Percentiles rank a stretch among this genome's conserved stretches.
Evolutionary conservation across 768 basidiomycete species (phyloP).

Genomic region (Phylloporus sp.): DNA sequence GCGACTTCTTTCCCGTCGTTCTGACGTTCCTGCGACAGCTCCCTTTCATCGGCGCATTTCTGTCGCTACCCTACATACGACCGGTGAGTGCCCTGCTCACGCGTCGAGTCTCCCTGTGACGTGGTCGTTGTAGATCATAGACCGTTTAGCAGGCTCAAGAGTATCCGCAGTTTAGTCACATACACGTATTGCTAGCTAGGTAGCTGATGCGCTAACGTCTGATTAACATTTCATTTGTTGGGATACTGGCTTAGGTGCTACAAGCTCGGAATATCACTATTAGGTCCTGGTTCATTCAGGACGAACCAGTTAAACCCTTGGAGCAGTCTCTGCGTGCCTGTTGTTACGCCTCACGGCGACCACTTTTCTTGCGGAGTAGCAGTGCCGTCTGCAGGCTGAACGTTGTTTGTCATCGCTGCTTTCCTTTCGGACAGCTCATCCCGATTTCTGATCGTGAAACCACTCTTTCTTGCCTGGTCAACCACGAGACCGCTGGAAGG

Average conservation of each 20-base stretch:
- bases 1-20: conserved; percentile 99
- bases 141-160: conserved; percentile 75
- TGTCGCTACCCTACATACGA: conserved; percentile 85
- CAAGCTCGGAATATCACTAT: not conserved
- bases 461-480: conserved; percentile 42
- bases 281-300: too few species aligned
- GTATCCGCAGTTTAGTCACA: conserved; percentile 59
- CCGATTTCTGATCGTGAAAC: conserved; percentile 47
- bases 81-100: conserved; percentile 44
- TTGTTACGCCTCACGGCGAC: conserved; percentile 8
- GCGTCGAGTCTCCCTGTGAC: conserved; percentile 5
- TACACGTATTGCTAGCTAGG: not conserved
- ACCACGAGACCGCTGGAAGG: conserved; percentile 47
- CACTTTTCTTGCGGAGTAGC: conserved; percentile 10
- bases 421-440: conserved; percentile 35
- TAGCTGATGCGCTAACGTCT: conserved; percentile 8
- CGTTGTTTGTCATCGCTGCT: not conserved
- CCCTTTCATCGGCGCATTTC: conserved; percentile 81
- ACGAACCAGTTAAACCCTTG: not conserved
- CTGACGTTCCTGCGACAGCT: conserved; percentile 94
- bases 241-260: conserved; percentile 14
- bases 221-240: conserved; percentile 7
- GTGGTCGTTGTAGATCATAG: conserved; percentile 50
- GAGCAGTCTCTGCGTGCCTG: not conserved
- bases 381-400: not conserved